Conservation (phyloP, 768 basidiomycete genomes). For the Psilocybe azurescens region DNA sequence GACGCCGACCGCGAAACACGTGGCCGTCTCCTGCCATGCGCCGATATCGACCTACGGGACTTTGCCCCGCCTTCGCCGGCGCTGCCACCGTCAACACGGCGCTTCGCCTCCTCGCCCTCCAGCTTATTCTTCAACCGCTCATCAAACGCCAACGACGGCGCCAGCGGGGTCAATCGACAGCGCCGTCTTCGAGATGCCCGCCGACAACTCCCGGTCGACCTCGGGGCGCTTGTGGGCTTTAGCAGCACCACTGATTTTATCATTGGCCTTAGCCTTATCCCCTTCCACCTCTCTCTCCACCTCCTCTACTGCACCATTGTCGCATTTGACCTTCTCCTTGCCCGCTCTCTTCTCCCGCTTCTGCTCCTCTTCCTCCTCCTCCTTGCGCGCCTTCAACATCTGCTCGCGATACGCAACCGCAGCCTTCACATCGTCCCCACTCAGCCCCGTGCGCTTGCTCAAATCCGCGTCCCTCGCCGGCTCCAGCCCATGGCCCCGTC, state of each 20-base stretch:
- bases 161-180: slow-evolving; percentile 89
- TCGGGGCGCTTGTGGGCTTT: slow-evolving; percentile 37
- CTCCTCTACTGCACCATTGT: slow-evolving; percentile 14
- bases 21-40: not conserved
- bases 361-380: slow-evolving; percentile 33
- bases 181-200: slow-evolving; percentile 29
- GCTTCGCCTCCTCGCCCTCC: slow-evolving; percentile 37
- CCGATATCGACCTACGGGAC: not conserved
- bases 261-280: not conserved
- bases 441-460: slow-evolving; percentile 81
- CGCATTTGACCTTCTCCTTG: slow-evolving; percentile 26
- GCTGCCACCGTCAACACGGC: slow-evolving; percentile 24
- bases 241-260: no score
- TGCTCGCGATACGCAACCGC: slow-evolving; percentile 88
- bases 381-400: slow-evolving; percentile 60
- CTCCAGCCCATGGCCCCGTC: slow-evolving; percentile 32
- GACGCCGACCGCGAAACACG: not conserved
- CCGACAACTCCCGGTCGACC: slow-evolving; percentile 30
- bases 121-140: slow-evolving; percentile 79
- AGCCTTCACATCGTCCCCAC: slow-evolving; percentile 74
- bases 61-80: not conserved
- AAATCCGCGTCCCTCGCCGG: slow-evolving; percentile 84
- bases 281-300: slow-evolving; percentile 10
- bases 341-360: slow-evolving; percentile 28
- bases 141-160: slow-evolving; percentile 83